Base-by-base conservation (phyloP, 116 monocot species). In the Papilionanthe hybrid region DNA sequence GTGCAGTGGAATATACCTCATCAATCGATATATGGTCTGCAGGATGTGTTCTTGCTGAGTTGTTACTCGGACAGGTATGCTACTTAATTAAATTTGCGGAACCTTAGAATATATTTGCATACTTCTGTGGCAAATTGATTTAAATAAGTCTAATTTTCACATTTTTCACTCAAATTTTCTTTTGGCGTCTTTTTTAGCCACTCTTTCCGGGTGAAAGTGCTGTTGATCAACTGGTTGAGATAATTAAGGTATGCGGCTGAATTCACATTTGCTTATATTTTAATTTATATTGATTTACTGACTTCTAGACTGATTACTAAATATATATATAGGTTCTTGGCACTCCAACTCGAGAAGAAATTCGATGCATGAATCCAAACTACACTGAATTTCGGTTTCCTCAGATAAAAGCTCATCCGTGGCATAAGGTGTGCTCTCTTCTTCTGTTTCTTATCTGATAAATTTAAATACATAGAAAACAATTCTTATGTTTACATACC, bases 11-110 rank as follows among this genome's bases (percentile, higher is more conserved):
- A 74, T 95, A 95, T 82, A 90, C 92, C 53, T 90, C 92, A 41
- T 84, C 92, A 2, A 95, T 95, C 82, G 95, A 95, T 74, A 89
- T 95, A 69, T 95, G 95, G 95, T 95, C 95, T 77, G 95, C 90
- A 48, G 95, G 95, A 75, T 94, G 94, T 82, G 91, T 94, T 79
- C 90, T 94, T 73, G 91, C 94, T 42, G 94, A 94, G 55, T 83
- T 94, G 74, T 89, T 94, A 42, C 94, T 94, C 77, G 94, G 94
- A 27, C 87, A 94, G 87, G 93, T 95, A 28, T 69, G 74, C 72
- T 41, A 4, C 22, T 71, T 71, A 17, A 29, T 32, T 71, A 41
- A 71, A 27, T 9, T 17, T 65, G 65, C 27, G 9, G 65, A 65
- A 65, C 22, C 11, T 65, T 65, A 10, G 27, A 65, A 65, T 9